Conservation (phyloP, 164 flowering plant species). For the Warburgia ugandensis region DNA sequence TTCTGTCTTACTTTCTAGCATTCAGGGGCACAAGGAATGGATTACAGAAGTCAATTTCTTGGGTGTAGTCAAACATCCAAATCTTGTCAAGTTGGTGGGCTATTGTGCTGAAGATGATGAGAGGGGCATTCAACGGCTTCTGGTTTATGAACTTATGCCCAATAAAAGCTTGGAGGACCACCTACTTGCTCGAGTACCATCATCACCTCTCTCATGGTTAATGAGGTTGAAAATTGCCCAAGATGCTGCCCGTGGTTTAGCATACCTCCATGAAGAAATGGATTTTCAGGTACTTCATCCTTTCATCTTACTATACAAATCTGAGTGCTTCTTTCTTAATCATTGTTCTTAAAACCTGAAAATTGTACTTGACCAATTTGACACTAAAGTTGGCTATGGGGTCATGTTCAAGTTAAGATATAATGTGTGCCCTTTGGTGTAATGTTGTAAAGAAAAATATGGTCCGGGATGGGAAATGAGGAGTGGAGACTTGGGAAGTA, state of each 20-base stretch:
- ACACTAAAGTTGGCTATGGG: too few relatives aligned
- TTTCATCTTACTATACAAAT: too few relatives aligned
- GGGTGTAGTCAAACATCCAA: slow-evolving; percentile 90
- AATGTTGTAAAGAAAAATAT: too few relatives aligned
- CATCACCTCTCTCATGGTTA: slow-evolving; percentile 59
- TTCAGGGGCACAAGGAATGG: slow-evolving; percentile 99
- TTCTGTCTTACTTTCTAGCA: slow-evolving; percentile 27
- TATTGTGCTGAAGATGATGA: slow-evolving; percentile 98
- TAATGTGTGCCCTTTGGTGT: too few relatives aligned
- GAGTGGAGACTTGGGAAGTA: too few relatives aligned
- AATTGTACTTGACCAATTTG: too few relatives aligned
- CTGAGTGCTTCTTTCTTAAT: too few relatives aligned
- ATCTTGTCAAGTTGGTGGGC: slow-evolving; percentile 85
- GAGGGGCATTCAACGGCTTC: slow-evolving; percentile 85
- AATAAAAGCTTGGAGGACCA: slow-evolving; percentile 94
- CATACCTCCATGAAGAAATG: slow-evolving; percentile 94
- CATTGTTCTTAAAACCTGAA: too few relatives aligned
- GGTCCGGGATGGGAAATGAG: too few relatives aligned
- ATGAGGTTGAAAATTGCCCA: slow-evolving; percentile 63
- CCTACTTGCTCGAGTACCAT: slow-evolving; percentile 40
- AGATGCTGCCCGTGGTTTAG: slow-evolving; percentile 92
- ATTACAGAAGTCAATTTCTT: slow-evolving; percentile 80
- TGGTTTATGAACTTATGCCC: slow-evolving; percentile 83
- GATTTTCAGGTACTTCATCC: slow-evolving; percentile 97
- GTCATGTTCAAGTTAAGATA: too few relatives aligned